A percentile compares a stretch with the other conserved stretches of the same genome.
Conservation (phyloP, 2,329 filamentous ascomycete genomes). For the Alternaria incomplexa region DNA sequence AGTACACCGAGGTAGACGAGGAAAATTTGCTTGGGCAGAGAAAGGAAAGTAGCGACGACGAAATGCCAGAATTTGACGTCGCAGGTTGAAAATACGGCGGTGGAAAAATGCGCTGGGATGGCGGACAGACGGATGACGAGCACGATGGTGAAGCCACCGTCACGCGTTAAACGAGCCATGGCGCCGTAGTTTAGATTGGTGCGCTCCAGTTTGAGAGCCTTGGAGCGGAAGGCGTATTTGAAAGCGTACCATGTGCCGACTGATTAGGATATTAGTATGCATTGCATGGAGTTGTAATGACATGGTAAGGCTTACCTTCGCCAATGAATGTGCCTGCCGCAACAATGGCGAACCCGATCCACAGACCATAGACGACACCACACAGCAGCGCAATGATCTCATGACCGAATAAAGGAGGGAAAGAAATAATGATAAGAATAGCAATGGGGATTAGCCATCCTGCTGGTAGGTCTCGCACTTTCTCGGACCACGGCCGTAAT, state of each 20-base stretch:
- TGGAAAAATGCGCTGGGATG: slow-evolving; percentile 45
- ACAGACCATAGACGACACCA: slow-evolving; percentile 44
- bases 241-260: slow-evolving; percentile 47
- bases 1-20: slow-evolving; percentile 45
- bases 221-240: slow-evolving; percentile 38
- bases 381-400: slow-evolving; percentile 43
- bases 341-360: slow-evolving; percentile 44
- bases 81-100: slow-evolving; percentile 46
- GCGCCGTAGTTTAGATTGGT: slow-evolving; percentile 47
- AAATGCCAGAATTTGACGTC: slow-evolving; percentile 47
- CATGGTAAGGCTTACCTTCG: slow-evolving; percentile 30
- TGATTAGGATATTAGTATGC: slow-evolving; percentile 18
- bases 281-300: background rate
- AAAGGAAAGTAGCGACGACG: slow-evolving; percentile 41
- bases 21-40: slow-evolving; percentile 45
- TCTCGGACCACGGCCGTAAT: slow-evolving; percentile 44
- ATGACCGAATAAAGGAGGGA: slow-evolving; percentile 45
- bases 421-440: slow-evolving; percentile 44
- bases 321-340: slow-evolving; percentile 45
- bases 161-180: slow-evolving; percentile 43
- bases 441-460: slow-evolving; percentile 45
- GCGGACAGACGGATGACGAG: slow-evolving; percentile 43
- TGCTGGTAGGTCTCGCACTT: slow-evolving; percentile 42
- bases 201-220: slow-evolving; percentile 41
- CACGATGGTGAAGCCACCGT: slow-evolving; percentile 44